Conservation (phyloP, 345 rosid genomes). For the Eutrema japonicum region DNA sequence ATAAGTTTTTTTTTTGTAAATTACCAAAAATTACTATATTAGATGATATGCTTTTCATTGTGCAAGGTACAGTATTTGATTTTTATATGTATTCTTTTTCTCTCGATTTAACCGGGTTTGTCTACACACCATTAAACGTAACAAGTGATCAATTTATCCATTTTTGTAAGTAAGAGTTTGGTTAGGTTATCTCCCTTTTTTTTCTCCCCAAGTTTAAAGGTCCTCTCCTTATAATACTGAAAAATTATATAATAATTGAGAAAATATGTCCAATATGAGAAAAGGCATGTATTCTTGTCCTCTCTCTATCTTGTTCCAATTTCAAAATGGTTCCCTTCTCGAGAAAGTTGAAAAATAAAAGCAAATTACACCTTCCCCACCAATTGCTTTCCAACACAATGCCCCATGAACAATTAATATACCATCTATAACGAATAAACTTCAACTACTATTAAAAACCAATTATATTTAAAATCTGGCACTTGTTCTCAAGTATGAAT, state of each 20-base stretch:
- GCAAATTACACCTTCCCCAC: slow-evolving; percentile 40
- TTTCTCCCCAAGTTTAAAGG: background rate
- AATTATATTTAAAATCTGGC: background rate
- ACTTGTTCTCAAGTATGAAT: no score
- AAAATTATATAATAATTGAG: background rate
- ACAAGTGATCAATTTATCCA: background rate
- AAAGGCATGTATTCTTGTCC: background rate
- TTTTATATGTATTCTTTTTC: background rate
- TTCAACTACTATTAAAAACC: slow-evolving; percentile 7
- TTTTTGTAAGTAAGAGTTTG: background rate
- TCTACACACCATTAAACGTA: background rate
- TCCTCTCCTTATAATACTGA: background rate
- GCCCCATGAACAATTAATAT: slow-evolving; percentile 18
- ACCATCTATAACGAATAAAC: background rate
- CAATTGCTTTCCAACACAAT: slow-evolving; percentile 40
- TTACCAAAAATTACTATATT: background rate
- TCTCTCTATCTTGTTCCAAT: slow-evolving; percentile 6
- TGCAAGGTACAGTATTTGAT: background rate
- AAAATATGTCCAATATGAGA: no score
- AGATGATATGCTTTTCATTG: background rate
- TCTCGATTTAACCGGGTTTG: background rate
- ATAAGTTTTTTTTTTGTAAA: background rate
- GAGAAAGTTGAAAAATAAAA: slow-evolving; percentile 35
- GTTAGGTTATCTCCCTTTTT: background rate
- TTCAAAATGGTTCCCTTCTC: slow-evolving; percentile 36